Evolutionary conservation across 2,329 filamentous ascomycete genomes (phyloP), one percentile per base, ranked within the genome.

Genomic region (Phyllosticta paracitricarpa): DNA sequence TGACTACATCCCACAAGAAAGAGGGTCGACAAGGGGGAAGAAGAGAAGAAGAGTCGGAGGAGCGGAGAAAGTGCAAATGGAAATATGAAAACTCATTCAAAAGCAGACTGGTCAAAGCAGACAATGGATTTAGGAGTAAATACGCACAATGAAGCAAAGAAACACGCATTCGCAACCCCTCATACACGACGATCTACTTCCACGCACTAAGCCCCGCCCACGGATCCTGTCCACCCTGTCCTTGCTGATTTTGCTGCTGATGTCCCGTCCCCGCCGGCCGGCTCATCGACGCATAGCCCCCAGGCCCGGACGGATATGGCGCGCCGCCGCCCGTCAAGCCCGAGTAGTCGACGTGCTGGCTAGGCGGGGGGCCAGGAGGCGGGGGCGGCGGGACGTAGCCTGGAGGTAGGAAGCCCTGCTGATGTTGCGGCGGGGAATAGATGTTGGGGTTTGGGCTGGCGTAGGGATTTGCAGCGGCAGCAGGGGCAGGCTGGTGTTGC

Each of bases 171-270:
- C 28, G 28, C 28, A 30, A 6, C 28, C 28, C 6, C 28, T 7
- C 28, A 8, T 8, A 30, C 28, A 5, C 28, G 28, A 30, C 28
- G 19, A 22, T 22, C 59, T 58, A 62, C 56, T 87, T 88, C 86
- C 86, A 89, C 54, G 81, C 82, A 75, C 82, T 87, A 66, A 90
- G 72, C 4, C 86, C 87, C 17, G 86, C 85, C 86, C 86, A 90
- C 7, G 86, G 87, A 77, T 90, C 85, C 57, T 64, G 66, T 64
- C 52, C 63, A 56, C 72, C 69, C 65, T 73, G 28, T 10, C 51
- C 71, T 65, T 76, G 74, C 62, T 73, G 72, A 10, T 68, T 65
- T 55, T 72, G 72, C 63, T 72, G 71, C 59, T 78, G 77, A 54
- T 71, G 71, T 57, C 79, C 14, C 17, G 52, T 8, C 26, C 58